Evolutionary conservation across 2,329 filamentous ascomycete genomes (phyloP), one percentile per base, ranked within the genome.

Genomic region (Triangularia setosa): DNA sequence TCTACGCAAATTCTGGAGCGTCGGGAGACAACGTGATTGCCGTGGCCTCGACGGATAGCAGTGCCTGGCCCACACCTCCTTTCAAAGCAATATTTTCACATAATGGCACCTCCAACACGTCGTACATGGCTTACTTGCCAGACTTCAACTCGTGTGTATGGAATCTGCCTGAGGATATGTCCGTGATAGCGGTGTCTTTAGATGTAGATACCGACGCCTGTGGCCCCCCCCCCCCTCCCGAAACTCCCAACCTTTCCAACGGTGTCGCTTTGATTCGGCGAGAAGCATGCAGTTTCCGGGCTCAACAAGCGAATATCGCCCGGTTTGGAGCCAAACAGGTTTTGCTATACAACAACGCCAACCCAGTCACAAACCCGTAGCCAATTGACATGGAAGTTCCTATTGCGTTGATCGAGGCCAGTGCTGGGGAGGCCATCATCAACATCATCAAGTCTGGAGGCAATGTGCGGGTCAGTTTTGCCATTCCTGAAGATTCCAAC

Each of bases 191-290:
- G 2, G 33, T 74, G 8, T 68, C 64, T 8, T 60, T 73, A 12
- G 67, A 74, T 58, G 65, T 64, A 0, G 16, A n/a, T 40, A 63
- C 64, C 2, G 75, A 81, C 28, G 79, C 74, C n/a, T 82, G 81
- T 67, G 66, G 71, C 7, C 72, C 79, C 4, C 71, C 79, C 4
- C 71, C 79, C 6, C 75, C 78, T 1, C 72, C 73, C 16, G 68
- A 71, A 25, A 76, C 75, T 1, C 75, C 76, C 0, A 75, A 80
- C 68, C 72, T 83, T 8, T 75, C 76, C 7, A 69, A 71, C 2
- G 73, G 75, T 14, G 73, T 83, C n/a, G 77, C 79, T 1, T 72
- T 82, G 3, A 74, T 81, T 52, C 77, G 74, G 23, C 75, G 73
- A 27, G 77, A 75, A n/a, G 64, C 63, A 28, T 73, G 71, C 61